These are phyloP conservation scores for Jacaranda copaia DNA, from an alignment of 257 asterid species.

Conservation along the genomic window DNA sequence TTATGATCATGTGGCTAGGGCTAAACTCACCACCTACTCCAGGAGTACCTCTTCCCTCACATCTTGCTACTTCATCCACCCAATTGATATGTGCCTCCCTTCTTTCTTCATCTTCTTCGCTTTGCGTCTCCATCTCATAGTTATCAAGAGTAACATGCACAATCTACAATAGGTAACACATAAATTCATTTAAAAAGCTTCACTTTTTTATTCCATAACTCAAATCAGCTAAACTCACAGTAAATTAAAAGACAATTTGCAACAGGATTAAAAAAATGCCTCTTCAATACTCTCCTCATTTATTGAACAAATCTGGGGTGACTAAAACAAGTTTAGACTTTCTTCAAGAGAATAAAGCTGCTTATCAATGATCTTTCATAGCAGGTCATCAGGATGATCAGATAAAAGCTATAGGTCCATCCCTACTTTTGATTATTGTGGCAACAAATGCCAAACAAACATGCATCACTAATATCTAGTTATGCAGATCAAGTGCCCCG, in stretches of 20 bases:
- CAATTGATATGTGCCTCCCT: constrained; percentile 89
- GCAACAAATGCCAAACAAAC: neutral
- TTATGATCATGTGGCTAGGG: constrained; percentile 60
- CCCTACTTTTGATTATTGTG: no score
- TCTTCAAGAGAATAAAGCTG: neutral
- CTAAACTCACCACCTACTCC: constrained; percentile 68
- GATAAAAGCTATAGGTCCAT: neutral
- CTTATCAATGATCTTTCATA: neutral
- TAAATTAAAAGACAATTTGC: neutral
- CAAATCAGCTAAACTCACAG: constrained; percentile 3
- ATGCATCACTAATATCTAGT: neutral
- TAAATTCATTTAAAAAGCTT: constrained; percentile 20
- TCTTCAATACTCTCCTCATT: constrained; percentile 11
- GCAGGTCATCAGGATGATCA: constrained; percentile 16
- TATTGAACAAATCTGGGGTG: neutral
- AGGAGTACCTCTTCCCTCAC: constrained; percentile 79
- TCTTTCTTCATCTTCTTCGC: constrained; percentile 68
- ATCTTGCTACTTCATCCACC: constrained; percentile 96
- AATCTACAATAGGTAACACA: constrained; percentile 55
- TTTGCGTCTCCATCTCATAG: constrained; percentile 65
- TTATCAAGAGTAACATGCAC: constrained; percentile 81
- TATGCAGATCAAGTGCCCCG: neutral
- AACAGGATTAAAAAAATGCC: neutral
- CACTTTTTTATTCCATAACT: constrained; percentile 10
- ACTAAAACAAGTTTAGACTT: neutral